Conservation (phyloP, 176 grass and related monocot genomes). For the Luzula sylvatica region DNA sequence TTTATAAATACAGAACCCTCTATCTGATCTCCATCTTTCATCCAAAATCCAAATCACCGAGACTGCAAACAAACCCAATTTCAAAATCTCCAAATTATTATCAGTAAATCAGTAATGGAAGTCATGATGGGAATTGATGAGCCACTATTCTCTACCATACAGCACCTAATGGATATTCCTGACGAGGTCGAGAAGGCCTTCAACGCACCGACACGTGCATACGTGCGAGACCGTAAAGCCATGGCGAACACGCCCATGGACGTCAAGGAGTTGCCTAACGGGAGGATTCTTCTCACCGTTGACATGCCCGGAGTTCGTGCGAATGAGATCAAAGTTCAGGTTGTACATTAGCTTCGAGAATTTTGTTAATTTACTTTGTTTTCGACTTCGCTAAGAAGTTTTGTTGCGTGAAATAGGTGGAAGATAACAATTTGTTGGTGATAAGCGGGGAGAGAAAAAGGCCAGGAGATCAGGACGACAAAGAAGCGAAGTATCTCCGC, state of each 20-base stretch:
- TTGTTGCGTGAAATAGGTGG: conserved; percentile 13
- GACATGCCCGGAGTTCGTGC: conserved; percentile 41
- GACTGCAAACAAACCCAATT: background rate
- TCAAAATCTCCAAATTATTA: background rate
- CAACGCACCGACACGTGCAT: conserved; percentile 38
- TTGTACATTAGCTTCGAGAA: background rate
- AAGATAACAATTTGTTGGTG: conserved; percentile 49
- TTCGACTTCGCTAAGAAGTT: too few relatives aligned
- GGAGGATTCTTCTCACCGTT: conserved; percentile 29
- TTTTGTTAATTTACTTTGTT: too few relatives aligned
- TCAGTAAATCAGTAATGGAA: conserved; percentile 20
- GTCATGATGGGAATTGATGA: conserved; percentile 17
- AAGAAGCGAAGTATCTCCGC: conserved; percentile 33
- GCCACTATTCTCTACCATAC: conserved; percentile 23
- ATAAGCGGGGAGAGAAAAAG: conserved; percentile 53
- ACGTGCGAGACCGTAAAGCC: conserved; percentile 49
- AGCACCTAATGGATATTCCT: conserved; percentile 39
- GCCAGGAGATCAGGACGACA: conserved; percentile 20
- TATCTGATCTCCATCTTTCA: conserved; percentile 1
- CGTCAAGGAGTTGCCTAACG: conserved; percentile 50
- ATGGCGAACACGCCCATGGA: conserved; percentile 70
- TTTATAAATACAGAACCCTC: too few relatives aligned
- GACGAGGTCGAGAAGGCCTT: conserved; percentile 47
- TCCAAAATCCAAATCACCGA: background rate
- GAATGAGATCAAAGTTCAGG: conserved; percentile 40